These are phyloP conservation scores for Cladorrhinum sp. DNA, from an alignment of 2,329 filamentous ascomycete species.

Conservation along the genomic window DNA sequence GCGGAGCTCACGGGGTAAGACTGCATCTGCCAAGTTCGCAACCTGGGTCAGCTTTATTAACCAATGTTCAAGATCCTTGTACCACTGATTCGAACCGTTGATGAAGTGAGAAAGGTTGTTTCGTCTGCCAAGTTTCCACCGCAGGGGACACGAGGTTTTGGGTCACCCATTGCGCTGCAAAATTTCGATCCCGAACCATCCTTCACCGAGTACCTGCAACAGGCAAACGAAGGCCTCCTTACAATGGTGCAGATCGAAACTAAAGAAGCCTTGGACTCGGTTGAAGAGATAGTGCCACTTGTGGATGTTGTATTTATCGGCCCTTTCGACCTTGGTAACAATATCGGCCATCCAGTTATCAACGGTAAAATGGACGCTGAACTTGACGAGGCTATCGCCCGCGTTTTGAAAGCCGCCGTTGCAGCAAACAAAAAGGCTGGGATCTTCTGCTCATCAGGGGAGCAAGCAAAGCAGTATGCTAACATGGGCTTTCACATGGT, in stretches of 20 bases:
- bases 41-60: neutral
- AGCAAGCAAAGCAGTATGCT: constrained; percentile 53
- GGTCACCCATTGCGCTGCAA: constrained; percentile 53
- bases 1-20: constrained; percentile 55
- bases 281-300: constrained; percentile 61
- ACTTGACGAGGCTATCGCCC: constrained; percentile 57
- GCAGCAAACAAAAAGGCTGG: constrained; percentile 65
- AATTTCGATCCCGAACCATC: constrained; percentile 46
- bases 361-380: constrained; percentile 57
- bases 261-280: constrained; percentile 55
- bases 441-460: constrained; percentile 55
- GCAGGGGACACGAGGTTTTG: constrained; percentile 51
- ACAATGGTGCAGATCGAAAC: constrained; percentile 70
- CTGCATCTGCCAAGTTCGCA: neutral
- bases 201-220: constrained; percentile 54
- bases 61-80: constrained; percentile 42
- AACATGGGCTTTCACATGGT: constrained; percentile 62
- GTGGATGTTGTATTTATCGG: constrained; percentile 65
- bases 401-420: constrained; percentile 54
- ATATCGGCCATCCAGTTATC: constrained; percentile 60
- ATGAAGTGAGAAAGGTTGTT: constrained; percentile 51
- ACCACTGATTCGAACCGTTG: constrained; percentile 52
- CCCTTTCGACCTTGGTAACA: constrained; percentile 64
- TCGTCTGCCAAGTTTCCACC: constrained; percentile 56
- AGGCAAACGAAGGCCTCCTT: constrained; percentile 55